Percentiles rank a stretch among this genome's conserved stretches.
Evolutionary conservation across 164 flowering plant species (phyloP).

Genomic region (Magnolia officinalis): DNA sequence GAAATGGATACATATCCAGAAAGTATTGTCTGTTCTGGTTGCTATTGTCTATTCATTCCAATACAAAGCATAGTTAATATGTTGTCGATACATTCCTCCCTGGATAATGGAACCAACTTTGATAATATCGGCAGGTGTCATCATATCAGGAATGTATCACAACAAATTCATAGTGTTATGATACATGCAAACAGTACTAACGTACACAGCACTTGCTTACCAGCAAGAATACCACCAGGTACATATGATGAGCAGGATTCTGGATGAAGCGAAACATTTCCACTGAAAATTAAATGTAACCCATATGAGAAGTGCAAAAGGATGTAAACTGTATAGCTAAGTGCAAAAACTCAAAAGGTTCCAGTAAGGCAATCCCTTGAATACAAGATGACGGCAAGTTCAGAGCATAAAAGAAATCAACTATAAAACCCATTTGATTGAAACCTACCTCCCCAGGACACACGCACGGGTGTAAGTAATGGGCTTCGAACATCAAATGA

Average conservation of each 20-base stretch:
- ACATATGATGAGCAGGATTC: slow-evolving; percentile 41
- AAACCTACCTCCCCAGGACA: background rate
- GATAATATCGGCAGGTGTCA: background rate
- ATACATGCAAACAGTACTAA: background rate
- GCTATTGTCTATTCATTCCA: background rate
- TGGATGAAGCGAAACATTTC: slow-evolving; percentile 59
- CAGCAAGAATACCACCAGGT: slow-evolving; percentile 89
- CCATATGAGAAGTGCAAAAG: background rate
- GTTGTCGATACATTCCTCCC: background rate
- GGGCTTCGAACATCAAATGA: background rate
- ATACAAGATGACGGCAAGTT: background rate
- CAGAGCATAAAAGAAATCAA: background rate
- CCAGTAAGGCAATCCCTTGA: background rate
- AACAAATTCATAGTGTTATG: background rate
- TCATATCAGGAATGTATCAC: background rate
- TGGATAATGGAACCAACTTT: background rate
- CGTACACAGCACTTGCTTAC: slow-evolving; percentile 33
- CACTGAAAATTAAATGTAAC: slow-evolving; percentile 45
- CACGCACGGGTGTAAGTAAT: background rate
- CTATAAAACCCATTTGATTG: background rate
- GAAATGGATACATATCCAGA: background rate
- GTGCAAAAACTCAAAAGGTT: background rate
- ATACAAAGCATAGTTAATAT: background rate
- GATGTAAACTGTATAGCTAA: background rate
- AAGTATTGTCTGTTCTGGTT: background rate